Conservation (phyloP, 2,329 filamentous ascomycete species). For the Aureobasidium vineae region DNA sequence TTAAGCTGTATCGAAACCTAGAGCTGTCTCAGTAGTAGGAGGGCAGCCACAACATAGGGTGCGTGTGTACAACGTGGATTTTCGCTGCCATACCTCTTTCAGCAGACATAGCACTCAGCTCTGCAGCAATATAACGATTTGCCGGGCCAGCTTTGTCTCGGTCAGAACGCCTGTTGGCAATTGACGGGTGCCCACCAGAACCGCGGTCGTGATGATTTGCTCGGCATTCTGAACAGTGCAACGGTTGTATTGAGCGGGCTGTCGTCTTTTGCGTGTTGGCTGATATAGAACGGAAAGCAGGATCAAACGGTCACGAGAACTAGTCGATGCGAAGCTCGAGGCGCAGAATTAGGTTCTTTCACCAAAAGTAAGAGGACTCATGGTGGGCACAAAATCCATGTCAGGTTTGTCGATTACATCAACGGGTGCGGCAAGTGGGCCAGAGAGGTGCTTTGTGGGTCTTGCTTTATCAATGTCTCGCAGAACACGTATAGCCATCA, state of each 20-base stretch:
- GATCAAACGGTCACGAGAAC: neutral
- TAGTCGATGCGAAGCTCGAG: neutral
- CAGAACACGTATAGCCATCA: neutral
- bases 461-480: constrained; percentile 25
- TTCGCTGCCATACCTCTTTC: constrained; percentile 5
- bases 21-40: constrained; percentile 9
- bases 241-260: constrained; percentile 24
- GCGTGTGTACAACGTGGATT: constrained; percentile 16
- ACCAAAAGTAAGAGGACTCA: neutral
- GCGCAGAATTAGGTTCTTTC: neutral
- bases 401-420: neutral
- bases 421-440: constrained; percentile 2
- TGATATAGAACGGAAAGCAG: constrained; percentile 4
- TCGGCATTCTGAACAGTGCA: constrained; percentile 15
- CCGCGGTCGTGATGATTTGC: neutral
- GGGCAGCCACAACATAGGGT: neutral
- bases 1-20: constrained; percentile 13
- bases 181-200: neutral
- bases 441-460: neutral
- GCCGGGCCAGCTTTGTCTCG: constrained; percentile 12
- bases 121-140: neutral
- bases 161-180: constrained; percentile 14
- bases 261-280: constrained; percentile 3
- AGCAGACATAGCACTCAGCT: neutral
- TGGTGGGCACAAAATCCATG: neutral